Evolutionary conservation across 768 basidiomycete species (phyloP).

Genomic region (Lactifluus hygrophoroides): DNA sequence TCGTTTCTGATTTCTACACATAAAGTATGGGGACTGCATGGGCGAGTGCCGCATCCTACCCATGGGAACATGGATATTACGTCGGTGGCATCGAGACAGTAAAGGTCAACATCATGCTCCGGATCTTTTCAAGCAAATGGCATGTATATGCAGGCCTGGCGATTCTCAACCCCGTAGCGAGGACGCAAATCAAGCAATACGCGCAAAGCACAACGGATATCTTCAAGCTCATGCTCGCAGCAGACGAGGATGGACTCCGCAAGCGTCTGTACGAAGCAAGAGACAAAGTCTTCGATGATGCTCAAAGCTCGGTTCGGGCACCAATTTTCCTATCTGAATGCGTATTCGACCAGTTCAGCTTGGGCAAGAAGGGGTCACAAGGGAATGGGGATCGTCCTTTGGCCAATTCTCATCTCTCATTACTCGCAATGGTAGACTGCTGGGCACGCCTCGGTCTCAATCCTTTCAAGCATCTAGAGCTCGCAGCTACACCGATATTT

Average conservation of each 20-base stretch:
- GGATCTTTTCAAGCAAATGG: slow-evolving; percentile 97
- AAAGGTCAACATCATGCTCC: slow-evolving; percentile 93
- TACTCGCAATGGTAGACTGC: slow-evolving; percentile 97
- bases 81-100: slow-evolving; percentile 97
- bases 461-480: slow-evolving; percentile 83
- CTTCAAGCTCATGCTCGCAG: slow-evolving; percentile 89
- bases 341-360: slow-evolving; percentile 82
- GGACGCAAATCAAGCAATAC: slow-evolving; percentile 84
- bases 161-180: slow-evolving; percentile 88
- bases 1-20: not conserved
- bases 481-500: slow-evolving; percentile 95
- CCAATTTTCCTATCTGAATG: slow-evolving; percentile 81
- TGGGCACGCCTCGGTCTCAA: slow-evolving; percentile 85
- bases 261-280: slow-evolving; percentile 67
- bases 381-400: slow-evolving; percentile 28
- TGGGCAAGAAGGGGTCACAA: slow-evolving; percentile 39
- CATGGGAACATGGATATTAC: slow-evolving; percentile 94
- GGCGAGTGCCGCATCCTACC: slow-evolving; percentile 67
- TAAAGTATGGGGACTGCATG: slow-evolving; percentile 97
- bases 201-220: slow-evolving; percentile 78
- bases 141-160: slow-evolving; percentile 99
- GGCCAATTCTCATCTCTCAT: slow-evolving; percentile 84
- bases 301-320: slow-evolving; percentile 27
- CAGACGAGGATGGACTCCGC: slow-evolving; percentile 46
- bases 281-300: slow-evolving; percentile 63